Conservation (phyloP, 768 basidiomycete genomes). For the Suillus alpinus region DNA sequence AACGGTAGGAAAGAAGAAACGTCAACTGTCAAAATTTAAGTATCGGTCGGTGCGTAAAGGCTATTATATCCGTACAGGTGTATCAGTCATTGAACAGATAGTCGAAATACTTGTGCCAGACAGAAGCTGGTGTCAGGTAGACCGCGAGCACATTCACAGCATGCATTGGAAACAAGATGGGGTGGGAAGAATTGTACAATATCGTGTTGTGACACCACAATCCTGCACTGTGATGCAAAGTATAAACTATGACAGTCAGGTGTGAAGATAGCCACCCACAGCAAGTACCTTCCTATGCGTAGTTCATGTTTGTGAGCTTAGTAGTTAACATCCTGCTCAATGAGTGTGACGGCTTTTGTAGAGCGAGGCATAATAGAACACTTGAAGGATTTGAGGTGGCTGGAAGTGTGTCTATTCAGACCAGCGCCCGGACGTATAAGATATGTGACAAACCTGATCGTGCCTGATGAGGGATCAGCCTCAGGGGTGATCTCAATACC, state of each 20-base stretch:
- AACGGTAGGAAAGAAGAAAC: too few relatives aligned
- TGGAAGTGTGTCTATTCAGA: neutral
- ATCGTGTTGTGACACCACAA: neutral
- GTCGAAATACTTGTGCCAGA: neutral
- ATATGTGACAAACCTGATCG: conserved; percentile 43
- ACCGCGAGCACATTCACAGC: neutral
- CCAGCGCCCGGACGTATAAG: neutral
- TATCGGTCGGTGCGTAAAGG: neutral
- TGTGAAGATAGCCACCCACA: neutral
- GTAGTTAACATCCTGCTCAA: conserved; percentile 36
- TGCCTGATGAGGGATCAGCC: conserved; percentile 50
- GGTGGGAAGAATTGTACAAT: neutral
- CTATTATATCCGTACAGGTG: neutral
- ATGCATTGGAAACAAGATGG: neutral
- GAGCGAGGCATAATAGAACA: conserved; percentile 53
- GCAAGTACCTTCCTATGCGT: neutral
- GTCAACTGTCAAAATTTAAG: too few relatives aligned
- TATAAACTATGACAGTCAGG: neutral
- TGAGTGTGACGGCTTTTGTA: conserved; percentile 45
- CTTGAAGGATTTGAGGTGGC: conserved; percentile 31
- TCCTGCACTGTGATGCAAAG: neutral
- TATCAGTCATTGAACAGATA: neutral
- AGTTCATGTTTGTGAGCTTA: neutral
- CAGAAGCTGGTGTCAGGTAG: neutral
- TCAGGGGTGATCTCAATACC: conserved; percentile 45